Percentiles rank a stretch among this genome's conserved stretches.
These are phyloP conservation scores for Cladosporium sp. DNA, from an alignment of 2,329 filamentous ascomycete genomes.

Conservation along the genomic window DNA sequence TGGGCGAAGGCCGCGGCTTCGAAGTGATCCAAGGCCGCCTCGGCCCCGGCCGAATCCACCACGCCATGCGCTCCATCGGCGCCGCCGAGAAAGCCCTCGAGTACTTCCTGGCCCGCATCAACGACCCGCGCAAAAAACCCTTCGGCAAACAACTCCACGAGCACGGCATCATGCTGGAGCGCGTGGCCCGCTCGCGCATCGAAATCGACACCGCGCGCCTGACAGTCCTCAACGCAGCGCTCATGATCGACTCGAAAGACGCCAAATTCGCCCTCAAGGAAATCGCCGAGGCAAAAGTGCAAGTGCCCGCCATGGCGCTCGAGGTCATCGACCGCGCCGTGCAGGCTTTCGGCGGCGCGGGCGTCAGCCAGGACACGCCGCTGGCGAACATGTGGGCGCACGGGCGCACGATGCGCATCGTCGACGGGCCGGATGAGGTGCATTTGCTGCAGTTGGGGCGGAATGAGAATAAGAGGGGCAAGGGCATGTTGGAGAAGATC, in stretches of 20 bases:
- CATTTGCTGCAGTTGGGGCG: constrained; percentile 76
- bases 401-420: constrained; percentile 32
- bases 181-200: constrained; percentile 85
- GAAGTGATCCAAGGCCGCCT: constrained; percentile 98
- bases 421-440: constrained; percentile 93
- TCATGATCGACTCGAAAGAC: constrained; percentile 85
- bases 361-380: constrained; percentile 91
- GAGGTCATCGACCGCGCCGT: constrained; percentile 90
- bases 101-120: constrained; percentile 90
- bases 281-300: constrained; percentile 92
- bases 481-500: constrained; percentile 57
- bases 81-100: constrained; percentile 86
- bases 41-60: constrained; percentile 92
- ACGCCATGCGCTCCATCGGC: constrained; percentile 93
- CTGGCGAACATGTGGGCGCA: constrained; percentile 56
- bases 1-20: constrained; percentile 90
- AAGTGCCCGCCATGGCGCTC: constrained; percentile 76
- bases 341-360: constrained; percentile 85
- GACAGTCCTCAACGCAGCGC: constrained; percentile 86
- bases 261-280: constrained; percentile 87
- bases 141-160: constrained; percentile 83
- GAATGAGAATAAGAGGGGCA: constrained; percentile 70
- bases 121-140: constrained; percentile 83
- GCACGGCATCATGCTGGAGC: constrained; percentile 92
- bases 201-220: constrained; percentile 92